Evolutionary conservation across 2,329 filamentous ascomycete species (phyloP).

Genomic region (Podosphaera leucotricha): DNA sequence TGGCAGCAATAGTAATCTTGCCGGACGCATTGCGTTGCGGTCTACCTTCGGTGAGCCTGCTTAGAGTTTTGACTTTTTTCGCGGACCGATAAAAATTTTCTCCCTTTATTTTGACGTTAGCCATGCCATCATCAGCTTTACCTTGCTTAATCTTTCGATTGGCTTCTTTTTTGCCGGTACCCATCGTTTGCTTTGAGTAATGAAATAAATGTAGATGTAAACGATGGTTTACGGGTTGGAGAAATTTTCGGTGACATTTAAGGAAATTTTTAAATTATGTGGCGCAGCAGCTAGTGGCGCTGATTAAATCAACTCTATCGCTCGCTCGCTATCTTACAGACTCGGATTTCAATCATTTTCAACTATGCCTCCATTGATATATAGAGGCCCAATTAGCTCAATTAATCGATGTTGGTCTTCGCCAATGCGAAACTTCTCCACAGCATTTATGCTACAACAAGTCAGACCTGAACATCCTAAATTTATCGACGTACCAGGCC

Average conservation of each 20-base stretch:
- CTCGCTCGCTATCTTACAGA: too few relatives aligned
- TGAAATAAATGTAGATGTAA: too few relatives aligned
- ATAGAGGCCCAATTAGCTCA: background rate
- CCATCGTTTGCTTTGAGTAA: conserved; percentile 29
- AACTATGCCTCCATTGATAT: background rate
- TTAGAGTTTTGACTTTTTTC: conserved; percentile 73
- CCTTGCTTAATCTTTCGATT: conserved; percentile 64
- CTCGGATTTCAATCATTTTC: too few relatives aligned
- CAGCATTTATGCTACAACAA: background rate
- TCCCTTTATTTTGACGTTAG: conserved; percentile 79
- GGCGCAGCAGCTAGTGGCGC: too few relatives aligned
- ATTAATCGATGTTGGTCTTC: background rate
- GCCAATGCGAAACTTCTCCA: background rate
- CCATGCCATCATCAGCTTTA: conserved; percentile 66
- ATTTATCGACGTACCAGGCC: background rate
- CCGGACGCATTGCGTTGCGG: conserved; percentile 61
- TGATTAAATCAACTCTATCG: too few relatives aligned
- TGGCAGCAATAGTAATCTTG: conserved; percentile 62
- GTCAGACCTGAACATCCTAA: background rate
- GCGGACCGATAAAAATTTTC: conserved; percentile 93
- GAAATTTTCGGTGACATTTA: background rate
- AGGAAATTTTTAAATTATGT: background rate
- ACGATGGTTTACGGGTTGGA: background rate
- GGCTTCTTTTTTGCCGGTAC: conserved; percentile 78
- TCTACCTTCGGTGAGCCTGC: conserved; percentile 76